These are phyloP conservation scores for Fusarium aywerte DNA, from an alignment of 2,329 filamentous ascomycete genomes.

Conservation along the genomic window DNA sequence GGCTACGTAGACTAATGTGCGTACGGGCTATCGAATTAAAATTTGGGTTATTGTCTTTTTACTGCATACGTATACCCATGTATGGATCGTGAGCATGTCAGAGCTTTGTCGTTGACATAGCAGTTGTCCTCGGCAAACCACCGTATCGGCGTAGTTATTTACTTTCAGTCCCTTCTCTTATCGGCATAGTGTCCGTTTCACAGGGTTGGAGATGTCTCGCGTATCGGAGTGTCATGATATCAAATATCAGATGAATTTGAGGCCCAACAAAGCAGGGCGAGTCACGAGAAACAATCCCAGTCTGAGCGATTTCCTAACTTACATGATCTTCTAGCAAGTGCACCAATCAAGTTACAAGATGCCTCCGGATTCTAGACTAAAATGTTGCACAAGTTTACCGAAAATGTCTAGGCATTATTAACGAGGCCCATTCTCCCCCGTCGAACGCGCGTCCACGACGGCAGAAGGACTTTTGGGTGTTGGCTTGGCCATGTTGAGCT, in stretches of 20 bases:
- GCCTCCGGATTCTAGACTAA: constrained; percentile 9
- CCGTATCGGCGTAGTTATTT: neutral
- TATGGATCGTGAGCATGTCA: constrained; percentile 4
- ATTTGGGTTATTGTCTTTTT: constrained; percentile 14
- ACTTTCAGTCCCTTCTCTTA: neutral
- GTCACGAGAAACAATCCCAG: neutral
- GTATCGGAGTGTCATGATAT: constrained; percentile 13
- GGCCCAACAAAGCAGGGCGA: neutral
- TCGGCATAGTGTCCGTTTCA: constrained; percentile 11
- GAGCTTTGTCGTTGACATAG: constrained; percentile 2
- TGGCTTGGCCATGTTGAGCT: constrained; percentile 1
- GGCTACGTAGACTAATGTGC: constrained; percentile 15
- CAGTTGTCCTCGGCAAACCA: neutral
- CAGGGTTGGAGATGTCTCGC: constrained; percentile 17
- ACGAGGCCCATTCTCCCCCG: constrained; percentile 18
- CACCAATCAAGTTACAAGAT: neutral
- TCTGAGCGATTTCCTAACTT: constrained; percentile 1
- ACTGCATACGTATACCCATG: constrained; percentile 31
- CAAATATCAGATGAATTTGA: constrained; percentile 15
- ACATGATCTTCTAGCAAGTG: neutral
- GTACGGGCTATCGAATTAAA: constrained; percentile 34
- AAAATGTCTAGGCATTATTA: constrained; percentile 23
- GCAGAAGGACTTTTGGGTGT: constrained; percentile 3
- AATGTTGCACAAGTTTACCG: constrained; percentile 23
- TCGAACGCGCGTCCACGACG: constrained; percentile 40